Evolutionary conservation across 1,284 basidiomycete genomes (phyloP), one percentile per base, ranked within the genome.

Genomic region (Schizophyllum commune): DNA sequence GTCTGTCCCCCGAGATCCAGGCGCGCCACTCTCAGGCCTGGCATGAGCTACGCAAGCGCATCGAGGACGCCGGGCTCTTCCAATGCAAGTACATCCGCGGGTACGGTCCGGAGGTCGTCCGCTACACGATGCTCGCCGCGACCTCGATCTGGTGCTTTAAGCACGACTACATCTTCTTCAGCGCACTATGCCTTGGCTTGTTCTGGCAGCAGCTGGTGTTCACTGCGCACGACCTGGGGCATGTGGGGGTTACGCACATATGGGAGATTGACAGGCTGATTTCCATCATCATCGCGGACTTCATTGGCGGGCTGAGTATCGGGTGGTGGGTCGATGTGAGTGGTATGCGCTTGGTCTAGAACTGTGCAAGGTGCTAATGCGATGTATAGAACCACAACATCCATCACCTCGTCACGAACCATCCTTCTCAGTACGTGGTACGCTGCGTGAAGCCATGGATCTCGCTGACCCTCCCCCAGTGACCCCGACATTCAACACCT

Each of bases 251-350:
- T 63, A 96, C 94, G 0, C 94, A 96, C 65, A 77, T 90, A 70
- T 97, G 94, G 89, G 74, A 79, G 33, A 75, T 81, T 59, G 96
- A 99, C 72, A 85, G 96, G 51, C 68, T 94, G 57, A 77, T 96
- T 59, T 90, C 86, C 20, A 94, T 91, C 61, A 71, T 89, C n/a
- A 80, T 96, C 60, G 91, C 93, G 0, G 84, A 95, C 73, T 94
- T 91, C 69, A 79, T 96, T 59, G 96, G 96, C 20, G 96, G 96
- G 1, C 78, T 99, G 59, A 96, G 94, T 71, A 83, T 97, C 47
- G 91, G 94, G 52, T 99, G 96, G 97, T 99, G 96, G 96, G 94
- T 95, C 62, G 86, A 97, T 73, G 93, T 94, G 65, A 78, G 91
- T 84, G 20, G 32, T 59, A 56, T n/a, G 64, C 62, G 56, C 63